A percentile compares a stretch with the other conserved stretches of the same genome.
Conservation (phyloP, 2,329 filamentous ascomycete species). For the Magnaporthales sp. region DNA sequence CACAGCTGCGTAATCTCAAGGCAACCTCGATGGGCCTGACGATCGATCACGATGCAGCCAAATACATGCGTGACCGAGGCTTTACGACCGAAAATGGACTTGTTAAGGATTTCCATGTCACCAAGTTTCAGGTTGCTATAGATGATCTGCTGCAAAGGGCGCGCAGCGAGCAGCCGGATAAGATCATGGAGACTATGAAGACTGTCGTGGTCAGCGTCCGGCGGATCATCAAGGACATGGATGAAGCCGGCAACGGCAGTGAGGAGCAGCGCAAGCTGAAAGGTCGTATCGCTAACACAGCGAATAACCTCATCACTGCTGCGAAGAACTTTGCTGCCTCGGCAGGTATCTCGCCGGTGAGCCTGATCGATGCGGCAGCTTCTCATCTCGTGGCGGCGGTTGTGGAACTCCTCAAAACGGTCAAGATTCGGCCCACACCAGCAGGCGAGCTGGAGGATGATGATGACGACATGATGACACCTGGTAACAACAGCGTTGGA, state of each 20-base stretch:
- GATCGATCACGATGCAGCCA: slow-evolving; percentile 60
- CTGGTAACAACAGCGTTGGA: slow-evolving; percentile 22
- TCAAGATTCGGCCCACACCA: slow-evolving; percentile 74
- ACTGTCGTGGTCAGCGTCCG: slow-evolving; percentile 74
- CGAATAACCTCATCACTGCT: slow-evolving; percentile 92
- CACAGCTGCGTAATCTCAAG: slow-evolving; percentile 73
- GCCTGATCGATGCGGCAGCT: slow-evolving; percentile 83
- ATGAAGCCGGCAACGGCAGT: slow-evolving; percentile 40
- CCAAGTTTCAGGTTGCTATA: slow-evolving; percentile 88
- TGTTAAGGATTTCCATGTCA: slow-evolving; percentile 86
- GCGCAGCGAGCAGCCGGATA: slow-evolving; percentile 62
- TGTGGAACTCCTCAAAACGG: slow-evolving; percentile 73
- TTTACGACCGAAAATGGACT: slow-evolving; percentile 66
- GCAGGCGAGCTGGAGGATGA: slow-evolving; percentile 70
- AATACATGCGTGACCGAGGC: slow-evolving; percentile 54
- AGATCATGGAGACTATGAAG: slow-evolving; percentile 80
- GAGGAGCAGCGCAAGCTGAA: slow-evolving; percentile 59
- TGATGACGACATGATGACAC: slow-evolving; percentile 48
- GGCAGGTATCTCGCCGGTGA: slow-evolving; percentile 83
- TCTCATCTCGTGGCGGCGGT: slow-evolving; percentile 81
- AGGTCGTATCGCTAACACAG: slow-evolving; percentile 77
- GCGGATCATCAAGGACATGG: slow-evolving; percentile 75
- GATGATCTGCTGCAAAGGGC: slow-evolving; percentile 80
- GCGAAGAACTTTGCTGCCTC: slow-evolving; percentile 83
- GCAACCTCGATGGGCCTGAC: slow-evolving; percentile 70